These are phyloP conservation scores for Cordyceps javanica DNA, from an alignment of 2,329 filamentous ascomycete genomes.

Conservation along the genomic window DNA sequence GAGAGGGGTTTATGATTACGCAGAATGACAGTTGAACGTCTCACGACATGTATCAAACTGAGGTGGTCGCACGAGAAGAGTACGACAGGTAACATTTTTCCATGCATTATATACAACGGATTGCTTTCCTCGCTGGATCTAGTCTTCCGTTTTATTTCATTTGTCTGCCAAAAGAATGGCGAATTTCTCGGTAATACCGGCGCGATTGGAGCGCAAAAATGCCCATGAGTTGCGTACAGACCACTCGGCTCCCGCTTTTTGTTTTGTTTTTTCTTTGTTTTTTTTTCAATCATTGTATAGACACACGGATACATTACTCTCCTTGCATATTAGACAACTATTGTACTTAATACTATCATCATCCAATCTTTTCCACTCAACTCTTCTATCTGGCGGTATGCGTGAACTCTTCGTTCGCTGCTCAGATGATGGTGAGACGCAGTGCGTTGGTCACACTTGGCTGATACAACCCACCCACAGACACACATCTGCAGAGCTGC, in stretches of 20 bases:
- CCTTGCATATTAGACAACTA: conserved; percentile 2
- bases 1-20: background rate
- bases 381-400: background rate
- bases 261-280: background rate
- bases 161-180: background rate
- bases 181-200: background rate
- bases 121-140: background rate
- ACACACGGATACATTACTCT: background rate
- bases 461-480: background rate
- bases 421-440: background rate
- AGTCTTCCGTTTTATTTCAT: background rate
- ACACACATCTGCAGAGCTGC: no score
- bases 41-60: conserved; percentile 3
- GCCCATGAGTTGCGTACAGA: background rate
- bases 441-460: background rate
- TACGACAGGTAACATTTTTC: background rate
- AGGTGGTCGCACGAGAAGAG: background rate
- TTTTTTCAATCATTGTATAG: background rate
- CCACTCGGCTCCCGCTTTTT: background rate
- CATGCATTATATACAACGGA: background rate
- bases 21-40: conserved; percentile 1
- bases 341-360: background rate
- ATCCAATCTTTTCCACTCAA: background rate
- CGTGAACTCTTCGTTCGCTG: background rate
- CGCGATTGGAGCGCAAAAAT: background rate